phyloP scores from a whole-genome alignment of 441 rosid genomes.

The Biscutella auriculata region DNA sequence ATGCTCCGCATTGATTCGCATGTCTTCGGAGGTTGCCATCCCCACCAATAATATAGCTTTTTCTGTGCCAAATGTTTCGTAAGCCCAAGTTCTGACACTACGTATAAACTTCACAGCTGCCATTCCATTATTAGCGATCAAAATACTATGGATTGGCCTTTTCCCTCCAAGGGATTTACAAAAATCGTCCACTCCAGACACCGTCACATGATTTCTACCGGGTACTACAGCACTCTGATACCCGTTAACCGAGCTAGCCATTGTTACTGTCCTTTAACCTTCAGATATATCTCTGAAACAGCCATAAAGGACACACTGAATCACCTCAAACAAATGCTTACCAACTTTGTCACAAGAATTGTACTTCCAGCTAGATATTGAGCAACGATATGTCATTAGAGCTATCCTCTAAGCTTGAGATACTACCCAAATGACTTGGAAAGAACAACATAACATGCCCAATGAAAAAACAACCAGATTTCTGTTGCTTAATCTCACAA shows the following conservation, averaged over 20 bases:
- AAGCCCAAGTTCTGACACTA: constrained; percentile 94
- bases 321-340: neutral
- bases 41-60: constrained; percentile 93
- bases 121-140: constrained; percentile 98
- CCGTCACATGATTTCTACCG: constrained; percentile 45
- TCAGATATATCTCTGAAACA: constrained; percentile 55
- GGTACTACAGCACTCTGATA: constrained; percentile 43
- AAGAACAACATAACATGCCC: neutral
- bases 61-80: constrained; percentile 94
- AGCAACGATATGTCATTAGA: neutral
- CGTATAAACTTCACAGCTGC: constrained; percentile 99
- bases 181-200: constrained; percentile 66
- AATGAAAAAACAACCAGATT: neutral
- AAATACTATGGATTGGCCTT: constrained; percentile 78
- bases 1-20: constrained; percentile 99
- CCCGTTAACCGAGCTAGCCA: constrained; percentile 44
- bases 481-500: neutral
- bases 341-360: neutral
- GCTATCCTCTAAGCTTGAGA: neutral
- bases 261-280: constrained; percentile 36
- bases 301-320: constrained; percentile 3
- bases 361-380: neutral
- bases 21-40: constrained; percentile 99
- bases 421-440: neutral
- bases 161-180: constrained; percentile 81